Base-by-base conservation (phyloP, 768 basidiomycete species). In the Galerina marginata region DNA sequence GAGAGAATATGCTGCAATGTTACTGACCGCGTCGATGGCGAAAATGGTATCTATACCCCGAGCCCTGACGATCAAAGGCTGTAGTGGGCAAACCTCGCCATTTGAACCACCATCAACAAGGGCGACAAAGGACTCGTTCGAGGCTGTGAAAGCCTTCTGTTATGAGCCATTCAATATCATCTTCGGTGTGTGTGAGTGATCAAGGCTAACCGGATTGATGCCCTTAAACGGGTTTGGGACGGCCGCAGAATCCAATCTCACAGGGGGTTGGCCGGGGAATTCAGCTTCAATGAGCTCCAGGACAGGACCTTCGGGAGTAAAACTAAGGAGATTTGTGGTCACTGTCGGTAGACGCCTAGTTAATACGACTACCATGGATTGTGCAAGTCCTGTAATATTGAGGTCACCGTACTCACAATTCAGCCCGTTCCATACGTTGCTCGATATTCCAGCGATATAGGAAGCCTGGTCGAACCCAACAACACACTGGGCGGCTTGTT, bases 41-140 rank as follows among this genome's bases (percentile, higher is more conserved):
- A 55, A 54, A 11, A 60, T 60, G 0, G 42, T 50, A 42, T 60
- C 59, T 9, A 60, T 53, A 12, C 38, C 47, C n/a, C 59, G 43
- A 1, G 59, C 45, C 7, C 47, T 16, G 2, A 60, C 47, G 14
- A 60, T 60, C 12, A 60, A n/a, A 14, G 59, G 59, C 39, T 60
- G 59, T 2, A 60, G 25, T 3, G 59, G 59, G 37, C 33, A 48
- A 2, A 60, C 59, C 37, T 60, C 59, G 9, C 59, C 59, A 26
- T 60, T 60, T 3, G 59, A 60, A 2, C 59, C 59, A 5, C 59
- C 59, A n/a, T 60, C 59, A n/a, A 60, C 59, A 1, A 60, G 46
- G 6, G 59, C 53, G 26, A 60, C 53, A 42, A 60, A 60, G 9
- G 59, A 60, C 23, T 60, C 53, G 20, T 44, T 48, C 14, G 59